Evolutionary conservation across 768 basidiomycete species (phyloP).

Genomic region (Phlebiopsis gigantea): DNA sequence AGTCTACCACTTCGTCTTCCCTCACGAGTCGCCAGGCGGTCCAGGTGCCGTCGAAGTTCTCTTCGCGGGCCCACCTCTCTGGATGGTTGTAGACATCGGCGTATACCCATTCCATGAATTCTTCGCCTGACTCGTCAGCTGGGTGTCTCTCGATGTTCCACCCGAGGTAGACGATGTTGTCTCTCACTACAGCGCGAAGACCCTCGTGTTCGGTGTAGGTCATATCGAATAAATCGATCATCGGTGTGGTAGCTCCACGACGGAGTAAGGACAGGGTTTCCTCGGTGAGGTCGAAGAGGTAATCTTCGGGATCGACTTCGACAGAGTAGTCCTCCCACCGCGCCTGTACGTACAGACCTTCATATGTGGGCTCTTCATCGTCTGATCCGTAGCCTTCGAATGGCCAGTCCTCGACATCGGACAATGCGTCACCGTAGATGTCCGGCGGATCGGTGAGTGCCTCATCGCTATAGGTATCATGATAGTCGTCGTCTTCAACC

Average conservation of each 20-base stretch:
- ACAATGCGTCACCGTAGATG: conserved; percentile 26
- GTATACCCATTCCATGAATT: conserved; percentile 35
- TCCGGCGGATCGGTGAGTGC: conserved; percentile 27
- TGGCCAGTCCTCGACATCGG: conserved; percentile 20
- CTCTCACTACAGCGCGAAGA: conserved; percentile 37
- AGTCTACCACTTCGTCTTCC: conserved; percentile 28
- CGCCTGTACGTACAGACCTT: conserved; percentile 37
- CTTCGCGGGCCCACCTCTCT: conserved; percentile 38
- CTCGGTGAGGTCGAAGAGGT: conserved; percentile 29
- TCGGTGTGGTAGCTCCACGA: conserved; percentile 53
- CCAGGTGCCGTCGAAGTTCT: conserved; percentile 32
- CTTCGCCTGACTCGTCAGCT: conserved; percentile 35
- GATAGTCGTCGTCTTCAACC: conserved; percentile 23
- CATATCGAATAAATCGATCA: conserved; percentile 54
- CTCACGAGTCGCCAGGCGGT: conserved; percentile 38
- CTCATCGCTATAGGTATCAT: conserved; percentile 18
- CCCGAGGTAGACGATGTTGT: conserved; percentile 52
- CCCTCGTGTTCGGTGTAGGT: conserved; percentile 51
- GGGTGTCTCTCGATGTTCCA: conserved; percentile 57
- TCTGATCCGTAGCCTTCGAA: conserved; percentile 24
- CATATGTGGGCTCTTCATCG: conserved; percentile 26
- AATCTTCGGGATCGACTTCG: conserved; percentile 30
- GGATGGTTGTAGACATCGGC: conserved; percentile 35
- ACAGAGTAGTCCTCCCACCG: conserved; percentile 56
- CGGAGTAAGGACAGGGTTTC: conserved; percentile 41